phyloP scores from a whole-genome alignment of 2,329 filamentous ascomycete species.

The Fusarium humuli region DNA sequence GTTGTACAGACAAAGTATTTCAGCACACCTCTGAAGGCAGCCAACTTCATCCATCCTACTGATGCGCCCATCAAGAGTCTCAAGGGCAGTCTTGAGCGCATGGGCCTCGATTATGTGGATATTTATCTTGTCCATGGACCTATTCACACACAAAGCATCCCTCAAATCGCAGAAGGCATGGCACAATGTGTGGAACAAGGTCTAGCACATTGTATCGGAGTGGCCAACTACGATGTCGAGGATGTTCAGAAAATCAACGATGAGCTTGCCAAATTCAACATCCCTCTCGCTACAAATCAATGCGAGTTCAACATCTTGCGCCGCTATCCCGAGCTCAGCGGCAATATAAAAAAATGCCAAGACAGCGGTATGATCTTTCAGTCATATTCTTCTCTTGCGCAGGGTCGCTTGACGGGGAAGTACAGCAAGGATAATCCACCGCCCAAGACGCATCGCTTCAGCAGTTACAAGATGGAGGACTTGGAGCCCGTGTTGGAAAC shows the following conservation, averaged over 20 bases:
- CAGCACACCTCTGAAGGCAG: conserved; percentile 5
- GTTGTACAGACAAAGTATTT: conserved; percentile 24
- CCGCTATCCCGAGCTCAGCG: neutral
- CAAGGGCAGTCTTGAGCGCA: conserved; percentile 2
- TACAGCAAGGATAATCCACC: conserved; percentile 4
- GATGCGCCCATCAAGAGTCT: conserved; percentile 16
- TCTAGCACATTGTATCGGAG: neutral
- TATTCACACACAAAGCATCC: conserved; percentile 6
- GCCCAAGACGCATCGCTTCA: neutral
- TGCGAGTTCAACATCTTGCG: conserved; percentile 25
- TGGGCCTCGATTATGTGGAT: conserved; percentile 18
- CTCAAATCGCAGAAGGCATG: conserved; percentile 12
- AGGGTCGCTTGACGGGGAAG: neutral
- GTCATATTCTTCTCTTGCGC: conserved; percentile 4
- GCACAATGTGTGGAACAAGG: conserved; percentile 23
- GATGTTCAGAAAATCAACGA: conserved; percentile 8
- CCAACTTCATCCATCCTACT: neutral
- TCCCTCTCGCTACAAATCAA: conserved; percentile 17
- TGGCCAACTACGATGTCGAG: conserved; percentile 10
- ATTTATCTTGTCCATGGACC: conserved; percentile 23
- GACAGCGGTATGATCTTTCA: conserved; percentile 21
- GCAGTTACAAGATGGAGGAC: conserved; percentile 19
- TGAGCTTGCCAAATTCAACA: conserved; percentile 25
- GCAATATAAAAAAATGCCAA: conserved; percentile 10
- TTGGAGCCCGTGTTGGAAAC: conserved; percentile 2